Conservation (phyloP, 768 basidiomycete genomes). For the Dentipellis sp. region DNA sequence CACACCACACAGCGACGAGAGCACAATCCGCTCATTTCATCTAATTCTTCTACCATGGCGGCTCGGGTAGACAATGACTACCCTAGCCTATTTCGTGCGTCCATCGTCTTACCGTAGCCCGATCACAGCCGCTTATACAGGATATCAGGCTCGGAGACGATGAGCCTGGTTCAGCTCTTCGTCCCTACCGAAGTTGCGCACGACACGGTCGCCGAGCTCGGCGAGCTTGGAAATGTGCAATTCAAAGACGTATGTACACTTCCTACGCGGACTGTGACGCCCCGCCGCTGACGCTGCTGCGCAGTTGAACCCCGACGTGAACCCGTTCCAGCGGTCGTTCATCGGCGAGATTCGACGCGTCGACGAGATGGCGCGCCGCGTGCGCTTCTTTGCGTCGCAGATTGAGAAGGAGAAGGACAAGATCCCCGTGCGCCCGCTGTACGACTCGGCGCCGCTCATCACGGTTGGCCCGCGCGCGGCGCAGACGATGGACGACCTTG, state of each 20-base stretch:
- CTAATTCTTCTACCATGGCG: constrained; percentile 17
- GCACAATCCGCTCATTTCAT: background rate
- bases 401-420: constrained; percentile 81
- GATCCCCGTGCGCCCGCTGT: constrained; percentile 74
- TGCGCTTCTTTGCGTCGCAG: constrained; percentile 82
- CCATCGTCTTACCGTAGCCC: background rate
- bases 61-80: constrained; percentile 50
- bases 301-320: constrained; percentile 88
- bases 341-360: constrained; percentile 91
- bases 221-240: constrained; percentile 91
- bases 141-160: constrained; percentile 81
- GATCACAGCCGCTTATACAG: background rate
- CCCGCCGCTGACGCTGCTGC: background rate
- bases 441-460: constrained; percentile 79
- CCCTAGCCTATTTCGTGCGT: constrained; percentile 77
- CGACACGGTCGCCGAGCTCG: constrained; percentile 91
- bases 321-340: constrained; percentile 97
- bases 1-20: background rate
- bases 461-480: constrained; percentile 89
- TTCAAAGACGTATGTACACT: constrained; percentile 80
- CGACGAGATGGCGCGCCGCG: constrained; percentile 93
- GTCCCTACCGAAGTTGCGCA: constrained; percentile 97
- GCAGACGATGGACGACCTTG: constrained; percentile 90
- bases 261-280: background rate
- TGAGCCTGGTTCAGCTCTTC: constrained; percentile 96